These are phyloP conservation scores for Yarrowia osloensis DNA, from an alignment of 805 yeast species.

Conservation along the genomic window DNA sequence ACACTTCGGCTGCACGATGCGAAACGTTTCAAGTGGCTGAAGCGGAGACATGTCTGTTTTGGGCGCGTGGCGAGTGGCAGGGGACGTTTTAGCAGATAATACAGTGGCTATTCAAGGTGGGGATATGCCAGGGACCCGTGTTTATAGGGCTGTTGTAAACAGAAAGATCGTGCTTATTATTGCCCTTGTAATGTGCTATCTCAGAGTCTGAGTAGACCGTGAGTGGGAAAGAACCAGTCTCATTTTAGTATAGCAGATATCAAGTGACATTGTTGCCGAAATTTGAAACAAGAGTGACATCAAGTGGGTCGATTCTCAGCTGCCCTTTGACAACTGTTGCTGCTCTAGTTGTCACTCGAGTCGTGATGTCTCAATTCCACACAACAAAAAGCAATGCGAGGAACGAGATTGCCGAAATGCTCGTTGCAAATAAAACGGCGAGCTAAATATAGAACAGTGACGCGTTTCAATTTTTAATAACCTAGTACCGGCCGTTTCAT, in stretches of 20 bases:
- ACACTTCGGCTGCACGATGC: slow-evolving; percentile 4
- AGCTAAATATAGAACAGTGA: background rate
- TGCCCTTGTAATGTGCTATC: too few species aligned
- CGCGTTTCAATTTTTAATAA: background rate
- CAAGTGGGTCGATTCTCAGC: too few species aligned
- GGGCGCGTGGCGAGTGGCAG: background rate
- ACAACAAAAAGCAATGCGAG: background rate
- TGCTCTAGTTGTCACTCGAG: background rate
- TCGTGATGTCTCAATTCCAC: background rate
- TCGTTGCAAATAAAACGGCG: background rate
- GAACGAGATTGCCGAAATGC: background rate
- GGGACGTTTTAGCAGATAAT: too few species aligned
- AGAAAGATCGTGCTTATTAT: too few species aligned
- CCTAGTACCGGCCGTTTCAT: background rate
- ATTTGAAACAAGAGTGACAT: too few species aligned
- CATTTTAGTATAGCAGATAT: too few species aligned
- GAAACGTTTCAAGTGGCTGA: background rate
- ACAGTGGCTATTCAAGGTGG: too few species aligned
- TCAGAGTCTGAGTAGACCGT: too few species aligned
- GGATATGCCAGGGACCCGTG: too few species aligned
- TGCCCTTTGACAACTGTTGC: background rate
- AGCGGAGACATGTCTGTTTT: background rate
- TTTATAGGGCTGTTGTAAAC: too few species aligned
- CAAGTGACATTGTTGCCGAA: too few species aligned
- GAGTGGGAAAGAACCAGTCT: too few species aligned